phyloP scores from a whole-genome alignment of 1,284 basidiomycete genomes.

The Sanghuangporus weigelae region DNA sequence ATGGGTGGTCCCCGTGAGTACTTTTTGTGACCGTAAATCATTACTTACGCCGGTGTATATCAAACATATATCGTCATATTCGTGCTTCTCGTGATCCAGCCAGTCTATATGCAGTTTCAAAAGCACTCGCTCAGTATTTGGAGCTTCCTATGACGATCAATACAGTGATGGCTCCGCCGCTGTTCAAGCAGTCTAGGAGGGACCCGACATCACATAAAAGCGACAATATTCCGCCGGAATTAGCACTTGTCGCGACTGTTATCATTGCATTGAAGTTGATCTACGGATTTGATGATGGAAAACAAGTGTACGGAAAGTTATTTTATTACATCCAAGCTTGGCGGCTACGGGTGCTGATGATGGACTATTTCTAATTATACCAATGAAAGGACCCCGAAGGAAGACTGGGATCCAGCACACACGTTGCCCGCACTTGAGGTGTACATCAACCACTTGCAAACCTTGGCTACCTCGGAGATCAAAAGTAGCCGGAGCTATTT shows the following conservation, averaged over 20 bases:
- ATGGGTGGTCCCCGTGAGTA: constrained; percentile 76
- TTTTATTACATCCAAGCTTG: background rate
- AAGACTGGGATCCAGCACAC: constrained; percentile 52
- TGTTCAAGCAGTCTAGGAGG: constrained; percentile 30
- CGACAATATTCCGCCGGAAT: constrained; percentile 72
- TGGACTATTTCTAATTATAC: constrained; percentile 16
- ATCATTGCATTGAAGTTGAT: constrained; percentile 77
- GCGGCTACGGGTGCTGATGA: background rate
- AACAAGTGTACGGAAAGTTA: constrained; percentile 8
- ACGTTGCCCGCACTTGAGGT: constrained; percentile 53
- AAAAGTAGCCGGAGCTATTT: constrained; percentile 12
- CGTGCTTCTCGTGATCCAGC: constrained; percentile 35
- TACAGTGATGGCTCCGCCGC: constrained; percentile 42
- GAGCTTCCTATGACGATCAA: constrained; percentile 60
- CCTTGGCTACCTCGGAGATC: constrained; percentile 32
- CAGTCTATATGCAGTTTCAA: constrained; percentile 56
- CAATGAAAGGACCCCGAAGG: constrained; percentile 38
- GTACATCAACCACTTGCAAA: constrained; percentile 45
- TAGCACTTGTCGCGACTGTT: constrained; percentile 58
- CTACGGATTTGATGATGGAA: constrained; percentile 82
- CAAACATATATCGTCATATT: background rate
- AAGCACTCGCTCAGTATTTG: constrained; percentile 50
- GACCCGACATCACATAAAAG: constrained; percentile 44
- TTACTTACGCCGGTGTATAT: background rate
- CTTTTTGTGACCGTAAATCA: background rate